Evolutionary conservation across 805 yeast genomes (phyloP), one percentile per base, ranked within the genome.

Genomic region (Grigorovia transvaalensis): DNA sequence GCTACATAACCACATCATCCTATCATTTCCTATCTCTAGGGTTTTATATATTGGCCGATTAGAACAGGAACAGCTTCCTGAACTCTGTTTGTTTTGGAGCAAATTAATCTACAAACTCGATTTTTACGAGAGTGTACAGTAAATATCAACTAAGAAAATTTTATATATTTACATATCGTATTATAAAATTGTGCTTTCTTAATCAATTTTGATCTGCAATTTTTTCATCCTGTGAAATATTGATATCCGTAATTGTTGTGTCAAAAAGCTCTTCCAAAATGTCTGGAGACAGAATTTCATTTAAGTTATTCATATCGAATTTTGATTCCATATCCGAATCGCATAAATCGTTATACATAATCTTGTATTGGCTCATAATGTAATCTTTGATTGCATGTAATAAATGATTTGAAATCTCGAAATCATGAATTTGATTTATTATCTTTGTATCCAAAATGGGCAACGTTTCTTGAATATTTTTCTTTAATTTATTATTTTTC

Each of bases 361-460:
- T 65, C 65, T 78, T 82, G 62, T 88, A 88, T 15, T 75, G 72
- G 48, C 75, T 76, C 17, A 79, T 63, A 9, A 85, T 71, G 44
- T 79, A 71, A 53, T 83, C 86, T 59, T 80, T 84, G 33, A 82
- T 72, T 12, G 88, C 85, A 60, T 83, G 87, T 44, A 84, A 65
- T 50, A 84, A 66, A 52, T 77, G 73, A 17, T 69, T 71, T 4
- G 75, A 68, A 13, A 82, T 76, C 23, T 75, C 76, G 8, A 54
- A 53, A 57, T 88, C 93, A 11, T 70, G 67, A 49, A 88, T 74
- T 60, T 78, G 84, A n/a, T 67, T 59, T 30, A 68, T 64, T 40
- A 85, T 76, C 55, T 80, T 77, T 1, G 71, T 64, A 53, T 78
- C 73, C 44, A 83, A 64, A 35, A 78, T 74, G 4, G 87, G 85